Evolutionary conservation across 2,329 filamentous ascomycete genomes (phyloP), one percentile per base, ranked within the genome.

Genomic region (Epichloe scottii): DNA sequence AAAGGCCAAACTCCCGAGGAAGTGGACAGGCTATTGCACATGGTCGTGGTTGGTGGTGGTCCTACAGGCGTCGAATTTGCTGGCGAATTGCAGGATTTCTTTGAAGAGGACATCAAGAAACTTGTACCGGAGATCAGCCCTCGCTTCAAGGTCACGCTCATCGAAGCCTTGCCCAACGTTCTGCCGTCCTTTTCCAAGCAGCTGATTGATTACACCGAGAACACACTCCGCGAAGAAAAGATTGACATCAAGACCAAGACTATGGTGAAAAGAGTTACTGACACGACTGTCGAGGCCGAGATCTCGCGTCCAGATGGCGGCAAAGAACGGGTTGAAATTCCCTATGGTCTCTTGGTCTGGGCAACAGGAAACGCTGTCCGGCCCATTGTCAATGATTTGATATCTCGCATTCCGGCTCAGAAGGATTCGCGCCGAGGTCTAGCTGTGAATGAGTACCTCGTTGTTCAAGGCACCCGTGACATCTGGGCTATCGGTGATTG

Each of bases 161-260:
- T 98, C 58, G 93, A 98, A 74, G 93, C 93, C 55, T 81, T 98
- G 35, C 93, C 93, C 61, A 96, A 94, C 68, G 90, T 95, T 49
- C 80, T 98, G 58, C 93, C 93, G 62, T 95, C 90, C 78, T 98
- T 98, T 79, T 95, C 89, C 68, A 97, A 97, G 80, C 89, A 95
- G 71, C 78, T 98, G 64, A 97, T 98, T 65, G 93, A 98, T 64
- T 98, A 98, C 78, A 98, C 93, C 60, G 93, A 98, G 74, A 91
- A 90, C 71, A 96, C 91, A 45, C 94, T 98, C 76, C 93, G 95
- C 73, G 93, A 98, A 75, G 93, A 98, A 72, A 90, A 89, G 66
- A 98, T 98, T 66, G 84, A 88, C 61, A 95, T 98, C 72, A 86
- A 88, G 71, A 95, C 93, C 62, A 97, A 97, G 81, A 97, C 93